phyloP scores from a whole-genome alignment of 306 rosid species.

The Adenanthera pavonina region DNA sequence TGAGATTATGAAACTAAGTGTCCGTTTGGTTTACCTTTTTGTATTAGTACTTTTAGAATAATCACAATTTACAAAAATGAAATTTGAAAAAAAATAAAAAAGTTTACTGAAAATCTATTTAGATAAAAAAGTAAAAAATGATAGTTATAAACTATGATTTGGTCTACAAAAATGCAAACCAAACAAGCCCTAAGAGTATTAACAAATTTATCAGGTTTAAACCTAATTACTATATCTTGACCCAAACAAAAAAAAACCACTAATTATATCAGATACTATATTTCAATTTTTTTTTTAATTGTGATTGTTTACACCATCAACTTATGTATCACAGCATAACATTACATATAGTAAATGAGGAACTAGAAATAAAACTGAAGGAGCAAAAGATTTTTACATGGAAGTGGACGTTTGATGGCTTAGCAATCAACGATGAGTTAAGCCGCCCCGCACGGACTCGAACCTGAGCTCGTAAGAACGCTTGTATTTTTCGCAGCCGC shows the following conservation, averaged over 20 bases:
- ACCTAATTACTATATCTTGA: not conserved
- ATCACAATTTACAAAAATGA: no score
- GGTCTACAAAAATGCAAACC: no score
- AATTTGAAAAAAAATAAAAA: no score
- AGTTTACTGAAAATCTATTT: no score
- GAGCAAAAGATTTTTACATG: conserved; percentile 53
- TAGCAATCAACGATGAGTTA: conserved; percentile 37
- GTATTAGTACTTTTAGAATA: no score
- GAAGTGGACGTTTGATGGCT: conserved; percentile 47
- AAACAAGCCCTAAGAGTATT: no score
- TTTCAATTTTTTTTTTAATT: no score
- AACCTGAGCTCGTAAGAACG: conserved; percentile 59
- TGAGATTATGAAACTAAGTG: not conserved
- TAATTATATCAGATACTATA: no score
- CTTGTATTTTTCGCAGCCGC: conserved; percentile 66
- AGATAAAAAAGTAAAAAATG: no score
- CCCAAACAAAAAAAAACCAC: not conserved
- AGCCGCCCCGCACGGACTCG: conserved; percentile 58
- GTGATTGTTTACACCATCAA: not conserved
- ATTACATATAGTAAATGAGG: not conserved
- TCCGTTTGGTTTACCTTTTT: no score
- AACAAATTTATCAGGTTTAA: not conserved
- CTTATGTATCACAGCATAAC: not conserved
- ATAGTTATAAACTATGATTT: no score
- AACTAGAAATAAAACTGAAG: conserved; percentile 2